Percentiles rank a stretch among this genome's conserved stretches.
Evolutionary conservation across 1,284 basidiomycete genomes (phyloP).

Genomic region (Pseudozyma flocculosa): DNA sequence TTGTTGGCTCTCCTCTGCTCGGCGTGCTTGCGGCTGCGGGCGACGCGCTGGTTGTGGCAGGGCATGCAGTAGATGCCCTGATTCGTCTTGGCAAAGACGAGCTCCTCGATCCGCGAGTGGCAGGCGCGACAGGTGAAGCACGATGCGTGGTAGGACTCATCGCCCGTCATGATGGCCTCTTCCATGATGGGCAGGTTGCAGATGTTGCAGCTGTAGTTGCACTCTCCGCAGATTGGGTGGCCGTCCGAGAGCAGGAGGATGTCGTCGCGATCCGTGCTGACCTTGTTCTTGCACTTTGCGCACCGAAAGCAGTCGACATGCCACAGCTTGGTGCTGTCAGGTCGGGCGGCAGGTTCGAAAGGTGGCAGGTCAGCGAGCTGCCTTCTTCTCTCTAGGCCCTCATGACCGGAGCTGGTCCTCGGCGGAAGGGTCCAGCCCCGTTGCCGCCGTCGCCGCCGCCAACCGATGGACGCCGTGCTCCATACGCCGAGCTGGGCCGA

Average conservation of each 20-base stretch:
- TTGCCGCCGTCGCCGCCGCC: too few relatives aligned
- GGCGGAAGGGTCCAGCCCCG: too few relatives aligned
- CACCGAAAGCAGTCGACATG: slow-evolving; percentile 47
- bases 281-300: slow-evolving; percentile 61
- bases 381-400: too few relatives aligned
- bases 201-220: slow-evolving; percentile 73
- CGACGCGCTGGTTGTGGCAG: slow-evolving; percentile 95
- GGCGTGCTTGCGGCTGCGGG: slow-evolving; percentile 81
- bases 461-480: too few relatives aligned
- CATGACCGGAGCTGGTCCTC: too few relatives aligned
- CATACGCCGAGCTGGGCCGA: too few relatives aligned
- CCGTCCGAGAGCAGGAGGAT: slow-evolving; percentile 92
- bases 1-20: slow-evolving; percentile 64
- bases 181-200: slow-evolving; percentile 37
- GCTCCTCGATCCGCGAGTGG: slow-evolving; percentile 89
- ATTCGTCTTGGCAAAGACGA: slow-evolving; percentile 96
- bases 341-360: too few relatives aligned
- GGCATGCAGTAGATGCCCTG: slow-evolving; percentile 98
- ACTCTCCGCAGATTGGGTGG: slow-evolving; percentile 92
- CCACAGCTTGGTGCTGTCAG: slow-evolving; percentile 42
- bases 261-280: slow-evolving; percentile 79
- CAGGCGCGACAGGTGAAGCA: slow-evolving; percentile 98
- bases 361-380: not conserved
- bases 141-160: slow-evolving; percentile 96
- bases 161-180: slow-evolving; percentile 87